phyloP scores from a whole-genome alignment of 768 basidiomycete genomes.

The Gelatoporia subvermispora region DNA sequence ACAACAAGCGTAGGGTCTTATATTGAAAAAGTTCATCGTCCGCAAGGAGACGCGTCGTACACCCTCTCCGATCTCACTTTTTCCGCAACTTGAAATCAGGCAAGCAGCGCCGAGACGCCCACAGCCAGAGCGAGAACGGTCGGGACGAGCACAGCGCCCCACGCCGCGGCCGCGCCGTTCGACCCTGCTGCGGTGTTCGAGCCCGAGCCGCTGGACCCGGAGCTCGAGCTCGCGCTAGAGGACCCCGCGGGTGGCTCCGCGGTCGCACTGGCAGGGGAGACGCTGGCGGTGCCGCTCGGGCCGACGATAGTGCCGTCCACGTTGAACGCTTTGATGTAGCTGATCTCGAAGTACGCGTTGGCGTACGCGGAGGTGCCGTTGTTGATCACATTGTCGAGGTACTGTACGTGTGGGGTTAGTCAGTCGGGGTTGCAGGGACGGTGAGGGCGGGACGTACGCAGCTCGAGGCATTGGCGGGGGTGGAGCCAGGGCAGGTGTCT shows the following conservation, averaged over 20 bases:
- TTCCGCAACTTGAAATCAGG: no score
- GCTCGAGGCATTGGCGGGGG: conserved; percentile 35
- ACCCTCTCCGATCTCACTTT: no score
- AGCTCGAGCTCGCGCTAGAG: neutral
- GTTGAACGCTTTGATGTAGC: conserved; percentile 49
- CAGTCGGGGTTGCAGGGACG: neutral
- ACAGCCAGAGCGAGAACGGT: no score
- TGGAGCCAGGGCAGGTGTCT: conserved; percentile 34
- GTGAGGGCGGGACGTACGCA: conserved; percentile 9
- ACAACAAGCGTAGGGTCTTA: no score
- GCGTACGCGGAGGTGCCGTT: conserved; percentile 37
- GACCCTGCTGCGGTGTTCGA: no score
- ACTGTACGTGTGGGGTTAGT: conserved; percentile 13
- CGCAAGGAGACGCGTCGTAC: no score
- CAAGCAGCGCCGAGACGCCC: no score
- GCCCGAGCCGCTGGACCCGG: no score
- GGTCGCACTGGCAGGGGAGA: conserved; percentile 6
- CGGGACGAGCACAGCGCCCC: no score
- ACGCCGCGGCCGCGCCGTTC: no score
- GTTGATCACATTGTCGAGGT: conserved; percentile 47
- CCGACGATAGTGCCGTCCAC: conserved; percentile 7
- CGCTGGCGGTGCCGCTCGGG: conserved; percentile 4
- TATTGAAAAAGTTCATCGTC: no score
- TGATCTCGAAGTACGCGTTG: conserved; percentile 56
- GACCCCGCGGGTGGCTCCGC: conserved; percentile 1